A percentile compares a stretch with the other conserved stretches of the same genome.
phyloP scores from a whole-genome alignment of 257 asterid genomes.

The Jasminum sambac region DNA sequence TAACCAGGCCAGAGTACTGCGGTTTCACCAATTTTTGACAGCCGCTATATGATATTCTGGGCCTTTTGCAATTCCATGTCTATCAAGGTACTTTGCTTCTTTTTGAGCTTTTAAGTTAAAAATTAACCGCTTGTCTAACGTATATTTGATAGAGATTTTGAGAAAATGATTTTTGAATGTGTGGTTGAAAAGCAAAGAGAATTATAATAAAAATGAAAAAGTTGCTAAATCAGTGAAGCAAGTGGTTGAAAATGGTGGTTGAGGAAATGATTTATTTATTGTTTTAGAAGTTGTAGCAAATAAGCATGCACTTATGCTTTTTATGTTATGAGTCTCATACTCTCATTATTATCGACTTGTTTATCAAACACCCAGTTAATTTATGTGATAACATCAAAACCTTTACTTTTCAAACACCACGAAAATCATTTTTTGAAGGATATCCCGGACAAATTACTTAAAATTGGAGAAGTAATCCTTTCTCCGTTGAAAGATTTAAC shows the following conservation, averaged over 20 bases:
- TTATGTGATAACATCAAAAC: too few species aligned
- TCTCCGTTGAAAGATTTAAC: background rate
- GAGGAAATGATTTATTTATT: too few species aligned
- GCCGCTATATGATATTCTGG: conserved; percentile 24
- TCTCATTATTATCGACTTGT: conserved; percentile 6
- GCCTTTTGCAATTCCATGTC: conserved; percentile 20
- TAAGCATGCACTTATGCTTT: too few species aligned
- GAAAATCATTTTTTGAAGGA: too few species aligned
- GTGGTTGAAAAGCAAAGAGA: too few species aligned
- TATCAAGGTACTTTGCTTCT: conserved; percentile 28
- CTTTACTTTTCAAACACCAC: too few species aligned
- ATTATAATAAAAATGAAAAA: too few species aligned
- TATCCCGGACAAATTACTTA: too few species aligned
- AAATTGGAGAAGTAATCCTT: background rate
- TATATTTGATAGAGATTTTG: conserved; percentile 53
- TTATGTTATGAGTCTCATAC: conserved; percentile 28
- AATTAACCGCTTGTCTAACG: background rate
- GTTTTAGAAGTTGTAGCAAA: too few species aligned
- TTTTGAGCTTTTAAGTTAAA: background rate
- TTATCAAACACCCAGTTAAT: background rate
- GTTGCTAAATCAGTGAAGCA: too few species aligned
- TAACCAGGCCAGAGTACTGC: conserved; percentile 46
- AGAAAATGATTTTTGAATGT: too few species aligned
- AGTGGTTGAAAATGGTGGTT: too few species aligned
- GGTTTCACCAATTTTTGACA: conserved; percentile 53